Base-by-base conservation (phyloP, 805 yeast genomes). In the Wickerhamomyces kurtzmanii region DNA sequence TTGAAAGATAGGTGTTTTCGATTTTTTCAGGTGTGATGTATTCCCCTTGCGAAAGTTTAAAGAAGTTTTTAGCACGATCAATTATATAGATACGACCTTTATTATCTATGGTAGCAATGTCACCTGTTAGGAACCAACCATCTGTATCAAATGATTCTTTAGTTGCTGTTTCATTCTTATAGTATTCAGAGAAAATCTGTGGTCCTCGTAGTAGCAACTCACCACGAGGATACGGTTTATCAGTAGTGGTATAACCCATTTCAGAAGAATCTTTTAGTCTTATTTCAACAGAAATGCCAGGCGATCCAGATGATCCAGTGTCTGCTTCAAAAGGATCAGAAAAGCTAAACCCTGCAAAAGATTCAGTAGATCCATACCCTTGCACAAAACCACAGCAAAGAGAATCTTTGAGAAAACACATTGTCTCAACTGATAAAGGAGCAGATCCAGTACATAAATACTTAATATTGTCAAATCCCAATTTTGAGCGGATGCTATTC, bases 1-100 rank as follows among this genome's bases (percentile, higher is more conserved):
- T 53, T 0, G 80, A 61, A 24, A 75, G 47, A 46, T 79, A 78
- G 11, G 55, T 52, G 41, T 74, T 75, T 43, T 80, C 87, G 38
- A 80, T 71, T 49, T 68, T 75, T 43, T 80, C 91, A 6, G 86
- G 85, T 1, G 85, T 77, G 29, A 80, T 68, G 46, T 77, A 80
- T 53, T 69, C 75, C 19, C 76, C 76, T 42, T 70, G 76, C 3
- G 74, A 61, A 30, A 71, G 48, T 40, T 80, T 80, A 62, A 78
- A 80, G 57, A 80, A 79, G 53, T 79, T 80, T 57, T 80, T 80
- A 21, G 79, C 83, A 32, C 91, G 62, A 45, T 80, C 89, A 43
- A 80, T 65, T 34, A 80, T 74, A 31, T 49, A 59, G 11, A 80
- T 43, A 20, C 75, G 62, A 9, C 86, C 83, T 3, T 56, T 47